Evolutionary conservation across 805 yeast genomes (phyloP).

Genomic region (Isabelozyma heimii): DNA sequence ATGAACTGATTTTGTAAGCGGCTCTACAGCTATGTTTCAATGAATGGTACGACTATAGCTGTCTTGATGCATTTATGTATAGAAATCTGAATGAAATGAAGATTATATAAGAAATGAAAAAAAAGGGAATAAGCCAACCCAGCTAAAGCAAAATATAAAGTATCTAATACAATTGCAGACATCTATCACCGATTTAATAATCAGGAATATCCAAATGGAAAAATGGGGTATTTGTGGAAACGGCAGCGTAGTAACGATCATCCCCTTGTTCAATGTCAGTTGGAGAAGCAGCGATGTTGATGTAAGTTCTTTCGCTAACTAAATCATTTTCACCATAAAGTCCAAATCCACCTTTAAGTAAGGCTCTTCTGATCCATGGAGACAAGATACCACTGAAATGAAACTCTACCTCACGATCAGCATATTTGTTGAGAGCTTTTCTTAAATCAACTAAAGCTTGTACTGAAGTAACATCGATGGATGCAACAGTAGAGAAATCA

Average conservation of each 20-base stretch:
- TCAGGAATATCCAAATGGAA: conserved; percentile 79
- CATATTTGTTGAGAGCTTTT: conserved; percentile 66
- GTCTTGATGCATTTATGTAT: too few species aligned
- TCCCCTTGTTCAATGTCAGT: conserved; percentile 31
- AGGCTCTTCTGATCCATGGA: conserved; percentile 83
- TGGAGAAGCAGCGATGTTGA: conserved; percentile 32
- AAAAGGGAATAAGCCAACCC: background rate
- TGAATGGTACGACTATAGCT: background rate
- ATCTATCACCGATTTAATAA: conserved; percentile 18
- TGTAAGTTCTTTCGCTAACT: conserved; percentile 38
- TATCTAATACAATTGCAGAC: background rate
- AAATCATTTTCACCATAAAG: conserved; percentile 42
- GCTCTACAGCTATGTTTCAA: too few species aligned
- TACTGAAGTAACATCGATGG: conserved; percentile 75
- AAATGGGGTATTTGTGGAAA: conserved; percentile 66
- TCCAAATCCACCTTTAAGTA: conserved; percentile 78
- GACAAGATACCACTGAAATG: conserved; percentile 84
- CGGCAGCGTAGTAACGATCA: conserved; percentile 48
- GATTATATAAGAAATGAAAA: background rate
- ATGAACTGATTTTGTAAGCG: too few species aligned
- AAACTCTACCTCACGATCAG: conserved; percentile 82
- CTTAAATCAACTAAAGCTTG: conserved; percentile 76
- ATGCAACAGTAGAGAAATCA: conserved; percentile 77
- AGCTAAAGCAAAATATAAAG: background rate
- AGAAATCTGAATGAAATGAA: background rate